These are phyloP conservation scores for Syzygium aqueum DNA, from an alignment of 345 rosid species.

Conservation along the genomic window DNA sequence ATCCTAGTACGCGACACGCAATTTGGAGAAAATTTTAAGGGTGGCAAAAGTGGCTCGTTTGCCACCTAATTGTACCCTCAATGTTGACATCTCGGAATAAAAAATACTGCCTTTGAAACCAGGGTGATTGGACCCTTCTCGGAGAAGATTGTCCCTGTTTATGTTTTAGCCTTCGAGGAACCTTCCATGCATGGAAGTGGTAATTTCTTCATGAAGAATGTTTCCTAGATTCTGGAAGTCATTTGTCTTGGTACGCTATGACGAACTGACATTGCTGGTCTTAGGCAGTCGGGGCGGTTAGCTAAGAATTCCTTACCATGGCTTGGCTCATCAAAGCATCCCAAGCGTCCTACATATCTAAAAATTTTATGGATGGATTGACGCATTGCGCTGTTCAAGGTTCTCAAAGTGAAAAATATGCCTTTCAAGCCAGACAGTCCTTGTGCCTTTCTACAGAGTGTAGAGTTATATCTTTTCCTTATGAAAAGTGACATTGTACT, in stretches of 20 bases:
- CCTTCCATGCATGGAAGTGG: neutral
- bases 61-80: neutral
- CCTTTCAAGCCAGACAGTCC: neutral
- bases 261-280: neutral
- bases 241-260: neutral
- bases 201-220: neutral
- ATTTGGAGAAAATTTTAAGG: neutral
- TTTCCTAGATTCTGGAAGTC: neutral
- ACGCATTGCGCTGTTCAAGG: neutral
- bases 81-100: neutral
- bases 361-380: neutral
- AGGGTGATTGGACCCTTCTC: neutral
- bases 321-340: neutral
- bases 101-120: neutral
- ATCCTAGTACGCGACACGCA: neutral
- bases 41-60: neutral
- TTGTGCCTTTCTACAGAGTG: neutral
- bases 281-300: neutral
- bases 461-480: neutral
- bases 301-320: neutral
- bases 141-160: neutral
- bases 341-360: neutral
- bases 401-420: neutral
- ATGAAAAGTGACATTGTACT: neutral
- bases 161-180: neutral